Evolutionary conservation across 1,139 yeast species (phyloP).

Genomic region (Pneumocystis wakefieldiae): DNA sequence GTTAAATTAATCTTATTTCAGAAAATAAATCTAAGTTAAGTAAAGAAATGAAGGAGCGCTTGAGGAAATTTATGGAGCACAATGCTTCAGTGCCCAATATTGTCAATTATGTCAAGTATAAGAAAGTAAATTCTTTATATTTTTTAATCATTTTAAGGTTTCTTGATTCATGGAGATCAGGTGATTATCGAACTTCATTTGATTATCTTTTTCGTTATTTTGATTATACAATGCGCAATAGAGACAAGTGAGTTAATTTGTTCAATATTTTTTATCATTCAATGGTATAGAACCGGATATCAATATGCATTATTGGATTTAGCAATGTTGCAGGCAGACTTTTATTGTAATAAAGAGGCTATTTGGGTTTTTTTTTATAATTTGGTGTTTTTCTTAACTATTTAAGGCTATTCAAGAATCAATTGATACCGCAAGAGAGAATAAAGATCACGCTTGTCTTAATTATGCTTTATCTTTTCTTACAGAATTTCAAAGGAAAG

Average conservation of each 20-base stretch:
- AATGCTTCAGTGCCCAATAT: not conserved
- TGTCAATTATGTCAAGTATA: not conserved
- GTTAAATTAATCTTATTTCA: not conserved
- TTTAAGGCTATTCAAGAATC: slow-evolving; percentile 67
- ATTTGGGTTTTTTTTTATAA: slow-evolving; percentile 11
- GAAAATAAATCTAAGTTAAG: not conserved
- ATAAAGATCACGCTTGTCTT: slow-evolving; percentile 57
- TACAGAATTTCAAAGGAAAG: slow-evolving; percentile 49
- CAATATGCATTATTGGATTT: slow-evolving; percentile 71
- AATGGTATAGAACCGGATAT: slow-evolving; percentile 30
- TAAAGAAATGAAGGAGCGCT: not conserved
- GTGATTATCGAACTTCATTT: slow-evolving; percentile 61
- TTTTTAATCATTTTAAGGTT: slow-evolving; percentile 4
- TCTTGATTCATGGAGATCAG: slow-evolving; percentile 43
- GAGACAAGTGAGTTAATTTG: slow-evolving; percentile 30
- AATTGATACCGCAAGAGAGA: slow-evolving; percentile 73
- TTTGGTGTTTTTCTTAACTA: slow-evolving; percentile 21
- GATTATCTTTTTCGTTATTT: slow-evolving; percentile 64
- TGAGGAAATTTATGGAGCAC: not conserved
- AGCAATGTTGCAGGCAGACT: slow-evolving; percentile 64
- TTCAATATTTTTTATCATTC: not conserved
- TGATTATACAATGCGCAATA: slow-evolving; percentile 68
- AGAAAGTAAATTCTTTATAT: not conserved
- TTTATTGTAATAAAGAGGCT: slow-evolving; percentile 62
- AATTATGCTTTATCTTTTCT: slow-evolving; percentile 72